Base-by-base conservation (phyloP, 2,329 filamentous ascomycete genomes). In the Fusarium hostae region DNA sequence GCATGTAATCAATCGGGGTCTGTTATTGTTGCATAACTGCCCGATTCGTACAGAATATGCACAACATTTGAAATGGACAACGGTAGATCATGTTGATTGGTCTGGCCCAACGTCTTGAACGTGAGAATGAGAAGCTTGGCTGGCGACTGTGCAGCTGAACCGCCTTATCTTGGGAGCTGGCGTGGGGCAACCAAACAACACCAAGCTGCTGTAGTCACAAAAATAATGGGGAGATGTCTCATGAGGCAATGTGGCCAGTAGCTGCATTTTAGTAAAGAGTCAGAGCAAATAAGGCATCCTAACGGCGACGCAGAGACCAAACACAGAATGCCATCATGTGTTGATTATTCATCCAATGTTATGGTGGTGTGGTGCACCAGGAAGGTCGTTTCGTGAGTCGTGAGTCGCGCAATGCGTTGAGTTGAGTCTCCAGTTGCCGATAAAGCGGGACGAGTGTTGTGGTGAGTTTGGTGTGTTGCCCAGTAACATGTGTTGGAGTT, bases 391-490 rank as follows among this genome's bases (percentile, higher is more conserved):
- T 60, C 28, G 68, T 59, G 52, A 64, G 57, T 60, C 54, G 54
- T 59, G 52, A 59, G 52, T 55, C 60, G 66, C 48, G 64, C 37
- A 50, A 55, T 67, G 40, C 20, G 32, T 64, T 68, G 68, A 71
- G 50, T 60, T 69, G 54, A 44, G 44, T 34, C 41, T 41, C 43
- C 45, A 71, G 41, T 71, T 20, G 57, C 51, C 60, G 34, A 43
- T 51, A 68, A 66, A 66, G 65, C 65, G 69, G 69, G 55, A 61
- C n/a, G 45, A 32, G 54, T 56, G 39, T 41, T 44, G 63, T 57
- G 45, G 48, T 57, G 34, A 56, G 13, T 51, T 55, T 44, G 55
- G 45, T 61, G 63, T 68, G 71, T 73, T 68, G 71, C 63, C 59
- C 59, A 65, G 70, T 60, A 63, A 73, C 67, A 55, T 24, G 34